Percentiles rank a stretch among this genome's conserved stretches.
phyloP scores from a whole-genome alignment of 2,329 filamentous ascomycete species.

The Karstenula rhodostoma region DNA sequence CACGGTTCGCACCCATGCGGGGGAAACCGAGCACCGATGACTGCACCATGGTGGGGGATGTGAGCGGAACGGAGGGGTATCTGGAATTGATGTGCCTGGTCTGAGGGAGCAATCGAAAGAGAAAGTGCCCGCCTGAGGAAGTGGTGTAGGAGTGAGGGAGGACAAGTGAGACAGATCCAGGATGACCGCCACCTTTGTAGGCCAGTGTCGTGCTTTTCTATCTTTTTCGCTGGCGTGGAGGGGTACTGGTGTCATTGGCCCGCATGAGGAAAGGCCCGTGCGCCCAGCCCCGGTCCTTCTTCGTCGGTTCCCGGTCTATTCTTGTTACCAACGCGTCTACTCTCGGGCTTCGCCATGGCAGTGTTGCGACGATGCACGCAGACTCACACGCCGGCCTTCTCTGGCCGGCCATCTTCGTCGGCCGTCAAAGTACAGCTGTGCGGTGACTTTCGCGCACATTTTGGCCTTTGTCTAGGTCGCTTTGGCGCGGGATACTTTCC shows the following conservation, averaged over 20 bases:
- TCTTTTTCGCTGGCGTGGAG: constrained; percentile 41
- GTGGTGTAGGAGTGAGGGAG: constrained; percentile 21
- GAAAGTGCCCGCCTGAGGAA: constrained; percentile 20
- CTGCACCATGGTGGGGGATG: constrained; percentile 55
- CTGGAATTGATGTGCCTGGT: constrained; percentile 13
- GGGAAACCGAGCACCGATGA: constrained; percentile 94
- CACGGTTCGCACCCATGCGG: constrained; percentile 97
- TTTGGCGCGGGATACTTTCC: constrained; percentile 6
- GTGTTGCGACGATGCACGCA: background rate
- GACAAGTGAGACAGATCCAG: constrained; percentile 12
- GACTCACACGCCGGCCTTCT: background rate
- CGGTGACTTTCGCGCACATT: background rate
- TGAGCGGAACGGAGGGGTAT: constrained; percentile 21
- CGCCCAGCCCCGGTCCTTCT: background rate
- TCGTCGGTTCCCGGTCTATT: background rate
- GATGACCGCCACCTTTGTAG: constrained; percentile 20
- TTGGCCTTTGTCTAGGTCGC: background rate
- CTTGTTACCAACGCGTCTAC: background rate
- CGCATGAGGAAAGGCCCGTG: constrained; percentile 16
- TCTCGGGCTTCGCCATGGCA: background rate
- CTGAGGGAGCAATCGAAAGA: constrained; percentile 21
- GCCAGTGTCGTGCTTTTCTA: constrained; percentile 49
- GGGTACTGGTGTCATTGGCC: constrained; percentile 19
- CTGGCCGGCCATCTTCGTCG: background rate
- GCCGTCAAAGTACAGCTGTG: background rate